Evolutionary conservation across 352 stramenopile genomes (phyloP).

Genomic region (Plasmopara halstedii): DNA sequence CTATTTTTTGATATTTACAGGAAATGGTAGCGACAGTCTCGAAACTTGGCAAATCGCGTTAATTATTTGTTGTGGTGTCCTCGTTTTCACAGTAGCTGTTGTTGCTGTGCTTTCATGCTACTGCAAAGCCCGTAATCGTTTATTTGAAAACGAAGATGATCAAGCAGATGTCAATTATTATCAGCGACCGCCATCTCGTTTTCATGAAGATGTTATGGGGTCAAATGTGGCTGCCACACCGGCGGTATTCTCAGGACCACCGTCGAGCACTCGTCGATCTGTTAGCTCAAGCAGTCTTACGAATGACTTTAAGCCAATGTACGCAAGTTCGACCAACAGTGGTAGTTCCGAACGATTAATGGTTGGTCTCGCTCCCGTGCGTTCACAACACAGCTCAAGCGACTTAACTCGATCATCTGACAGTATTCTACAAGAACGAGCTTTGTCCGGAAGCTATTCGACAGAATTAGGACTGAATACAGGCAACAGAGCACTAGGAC

Average conservation of each 20-base stretch:
- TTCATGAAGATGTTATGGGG: conserved; percentile 9
- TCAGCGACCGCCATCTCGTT: conserved; percentile 20
- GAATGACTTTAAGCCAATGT: conserved; percentile 23
- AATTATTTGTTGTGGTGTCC: conserved; percentile 46
- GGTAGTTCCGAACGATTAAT: conserved; percentile 20
- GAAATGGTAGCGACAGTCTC: conserved; percentile 4
- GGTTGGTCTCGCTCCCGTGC: conserved; percentile 18
- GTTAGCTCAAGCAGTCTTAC: conserved; percentile 15
- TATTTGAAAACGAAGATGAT: conserved; percentile 42
- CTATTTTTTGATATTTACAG: not conserved
- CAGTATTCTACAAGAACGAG: conserved; percentile 19
- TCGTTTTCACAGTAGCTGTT: conserved; percentile 42
- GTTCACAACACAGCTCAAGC: conserved; percentile 19
- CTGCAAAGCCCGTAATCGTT: conserved; percentile 39
- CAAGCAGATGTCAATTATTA: conserved; percentile 37
- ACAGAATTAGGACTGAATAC: conserved; percentile 16
- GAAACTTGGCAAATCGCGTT: conserved; percentile 48
- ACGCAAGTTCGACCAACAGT: conserved; percentile 21
- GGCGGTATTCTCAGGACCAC: conserved; percentile 8
- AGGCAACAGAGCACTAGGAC: conserved; percentile 16
- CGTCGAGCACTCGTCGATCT: conserved; percentile 6
- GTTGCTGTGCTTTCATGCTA: conserved; percentile 51
- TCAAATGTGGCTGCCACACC: conserved; percentile 8
- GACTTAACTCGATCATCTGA: conserved; percentile 16
- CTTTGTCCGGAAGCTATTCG: conserved; percentile 17